These are phyloP conservation scores for Amauroascus verrucosus DNA, from an alignment of 2,329 filamentous ascomycete genomes.

Conservation along the genomic window DNA sequence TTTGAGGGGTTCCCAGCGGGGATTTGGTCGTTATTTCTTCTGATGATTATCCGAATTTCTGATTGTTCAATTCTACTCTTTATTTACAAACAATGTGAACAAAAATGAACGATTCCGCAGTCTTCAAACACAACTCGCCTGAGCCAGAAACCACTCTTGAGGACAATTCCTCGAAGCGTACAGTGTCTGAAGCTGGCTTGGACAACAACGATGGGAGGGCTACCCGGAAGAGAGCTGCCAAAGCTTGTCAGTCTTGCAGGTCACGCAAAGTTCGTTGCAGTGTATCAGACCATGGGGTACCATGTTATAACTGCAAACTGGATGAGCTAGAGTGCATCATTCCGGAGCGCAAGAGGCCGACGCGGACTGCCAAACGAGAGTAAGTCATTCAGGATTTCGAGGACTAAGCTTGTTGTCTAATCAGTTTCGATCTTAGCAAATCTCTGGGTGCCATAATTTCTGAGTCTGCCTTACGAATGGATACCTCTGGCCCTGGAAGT, in stretches of 20 bases:
- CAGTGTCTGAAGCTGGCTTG: slow-evolving; percentile 11
- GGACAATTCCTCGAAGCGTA: slow-evolving; percentile 9
- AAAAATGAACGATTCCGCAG: slow-evolving; percentile 3
- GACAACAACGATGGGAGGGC: slow-evolving; percentile 5
- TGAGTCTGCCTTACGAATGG: slow-evolving; percentile 4
- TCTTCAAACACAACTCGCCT: slow-evolving; percentile 1
- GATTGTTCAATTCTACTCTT: not conserved
- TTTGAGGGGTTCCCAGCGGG: not conserved
- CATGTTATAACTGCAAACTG: slow-evolving; percentile 21
- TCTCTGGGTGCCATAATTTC: slow-evolving; percentile 12
- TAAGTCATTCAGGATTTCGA: not conserved
- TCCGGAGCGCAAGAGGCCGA: slow-evolving; percentile 15
- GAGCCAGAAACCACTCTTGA: slow-evolving; percentile 1
- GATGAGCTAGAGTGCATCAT: slow-evolving; percentile 19
- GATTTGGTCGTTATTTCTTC: not conserved
- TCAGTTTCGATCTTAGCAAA: slow-evolving; percentile 3
- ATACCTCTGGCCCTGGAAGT: not conserved
- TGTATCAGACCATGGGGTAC: slow-evolving; percentile 38
- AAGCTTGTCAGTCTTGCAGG: slow-evolving; percentile 42
- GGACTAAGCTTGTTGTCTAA: not conserved
- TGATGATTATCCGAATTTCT: not conserved
- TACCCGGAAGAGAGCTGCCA: slow-evolving; percentile 51
- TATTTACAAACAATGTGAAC: not conserved
- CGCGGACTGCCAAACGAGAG: slow-evolving; percentile 10
- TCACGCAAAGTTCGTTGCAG: slow-evolving; percentile 43